Base-by-base conservation (phyloP, 2,329 filamentous ascomycete genomes). In the Helminthosporium solani region DNA sequence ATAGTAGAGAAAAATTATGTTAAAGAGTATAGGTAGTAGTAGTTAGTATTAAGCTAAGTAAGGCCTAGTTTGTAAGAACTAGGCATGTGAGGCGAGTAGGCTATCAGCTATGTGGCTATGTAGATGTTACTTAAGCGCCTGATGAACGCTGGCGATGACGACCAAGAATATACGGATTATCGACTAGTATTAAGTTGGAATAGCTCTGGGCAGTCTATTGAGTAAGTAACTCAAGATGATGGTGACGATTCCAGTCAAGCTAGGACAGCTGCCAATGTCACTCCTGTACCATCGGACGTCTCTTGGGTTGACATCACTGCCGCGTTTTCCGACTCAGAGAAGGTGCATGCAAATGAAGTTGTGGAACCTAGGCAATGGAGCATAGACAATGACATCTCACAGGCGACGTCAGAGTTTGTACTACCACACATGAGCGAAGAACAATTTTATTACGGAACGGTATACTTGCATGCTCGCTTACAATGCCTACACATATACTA, bases 91-190 rank as follows among this genome's bases (percentile, higher is more conserved):
- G n/a, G n/a, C n/a, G n/a, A n/a, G n/a, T n/a, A n/a, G n/a, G n/a
- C n/a, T n/a, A n/a, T n/a, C n/a, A n/a, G n/a, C n/a, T n/a, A n/a
- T n/a, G n/a, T n/a, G n/a, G n/a, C n/a, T n/a, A n/a, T n/a, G n/a
- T n/a, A 37, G 21, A 57, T 59, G 56, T 58, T 52, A 15, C 49
- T 63, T 19, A 63, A 63, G 40, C 59, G 57, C 21, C 37, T 63
- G 27, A 44, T 63, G 27, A 61, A 61, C 37, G 44, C 53, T 16
- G 60, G 58, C 2, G 43, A 55, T 19, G 35, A 30, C 9, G 38
- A 46, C 5, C 21, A 43, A 15, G 19, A 40, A 31, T 33, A 45
- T n/a, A 9, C 28, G 16, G 21, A 28, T n/a, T 45, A 52, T 34
- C 44, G 42, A 15, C 27, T 33, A 9, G 8, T 41, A 12, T n/a